Base-by-base conservation (phyloP, 306 rosid genomes). In the Prunus davidiana region DNA sequence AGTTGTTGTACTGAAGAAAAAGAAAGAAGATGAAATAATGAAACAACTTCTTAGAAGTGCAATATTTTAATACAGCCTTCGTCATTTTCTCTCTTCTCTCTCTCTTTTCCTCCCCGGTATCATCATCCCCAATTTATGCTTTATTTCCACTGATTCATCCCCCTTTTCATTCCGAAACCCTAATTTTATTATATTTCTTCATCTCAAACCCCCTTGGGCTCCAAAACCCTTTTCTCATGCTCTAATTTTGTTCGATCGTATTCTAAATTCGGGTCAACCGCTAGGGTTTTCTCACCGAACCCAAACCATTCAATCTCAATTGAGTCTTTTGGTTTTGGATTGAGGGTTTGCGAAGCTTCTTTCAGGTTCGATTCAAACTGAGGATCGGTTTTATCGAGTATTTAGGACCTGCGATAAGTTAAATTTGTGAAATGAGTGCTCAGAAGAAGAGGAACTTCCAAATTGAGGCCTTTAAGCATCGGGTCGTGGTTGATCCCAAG, bases 401-500 rank as follows among this genome's bases (percentile, higher is more conserved):
- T 3, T 79, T 77, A 69, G 27, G 74, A 50, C 61, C 46, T 71
- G 64, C 25, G 8, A 34, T 64, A 10, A 65, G 32, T 34, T 41
- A 34, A 72, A 47, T 16, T 28, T 3, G 25, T 25, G 38, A 34
- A 52, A 93, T 91, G 98, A 93, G 97, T 83, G 90, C 82, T 55
- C 98, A 91, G 90, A 93, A 87, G 89, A 93, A 90, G 88, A 87
- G 90, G 81, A 90, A 90, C 89, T 93, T 93, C 67, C 98, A 91
- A 86, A 93, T 93, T 68, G 98, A 93, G 75, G 96, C 98, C 63
- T 93, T 91, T 67, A 93, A 91, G 85, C 97, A 93, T 46, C 86
- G 96, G 74, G 98, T 91, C 34, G 97, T 91, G 80, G 90, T 91
- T 83, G 98, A 93, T 93, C 98, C 97, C 19, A 91, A 88, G 75